Evolutionary conservation across 2,329 filamentous ascomycete species (phyloP), one percentile per base, ranked within the genome.

Genomic region (Alternaria sp.): DNA sequence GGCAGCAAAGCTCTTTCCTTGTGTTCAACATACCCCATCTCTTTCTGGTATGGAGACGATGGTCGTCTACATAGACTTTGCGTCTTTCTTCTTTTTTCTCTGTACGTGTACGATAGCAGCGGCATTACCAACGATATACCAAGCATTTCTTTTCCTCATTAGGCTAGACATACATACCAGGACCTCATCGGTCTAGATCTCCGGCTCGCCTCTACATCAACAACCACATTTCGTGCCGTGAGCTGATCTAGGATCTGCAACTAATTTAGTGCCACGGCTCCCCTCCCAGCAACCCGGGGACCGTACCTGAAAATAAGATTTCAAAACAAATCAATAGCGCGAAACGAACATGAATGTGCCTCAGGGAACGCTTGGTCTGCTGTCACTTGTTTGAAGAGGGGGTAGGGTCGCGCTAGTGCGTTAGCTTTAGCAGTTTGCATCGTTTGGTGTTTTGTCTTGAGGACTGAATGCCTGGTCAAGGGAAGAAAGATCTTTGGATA

Each of bases 321-420:
- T 12, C 18, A 56, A 56, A 56, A 49, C 54, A 40, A 56, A 50
- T 41, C 54, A 25, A 56, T 56, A 56, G 54, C 28, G 54, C 44
- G 54, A 56, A 50, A 56, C 54, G 18, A 9, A 22, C 20, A n/a
- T 49, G 36, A 28, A 50, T 30, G 45, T 38, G 54, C 44, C 44
- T 30, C 45, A 22, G 32, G 34, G 43, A 49, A 50, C 32, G 46
- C n/a, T 50, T n/a, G 32, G 30, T 20, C 54, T 22, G 44, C 54
- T 41, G 54, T 50, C 54, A 32, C 45, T 18, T 27, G 54, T 50
- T 45, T 56, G 44, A 28, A 49, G 22, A 18, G 20, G 32, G 14
- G 32, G 14, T n/a, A 27, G 44, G 44, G 44, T 14, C 1, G 54
- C 54, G 54, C 54, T 56, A 56, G 54, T 40, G 34, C 9, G 4